phyloP scores from a whole-genome alignment of 495 filamentous ascomycete genomes.

The Neurospora sp. region DNA sequence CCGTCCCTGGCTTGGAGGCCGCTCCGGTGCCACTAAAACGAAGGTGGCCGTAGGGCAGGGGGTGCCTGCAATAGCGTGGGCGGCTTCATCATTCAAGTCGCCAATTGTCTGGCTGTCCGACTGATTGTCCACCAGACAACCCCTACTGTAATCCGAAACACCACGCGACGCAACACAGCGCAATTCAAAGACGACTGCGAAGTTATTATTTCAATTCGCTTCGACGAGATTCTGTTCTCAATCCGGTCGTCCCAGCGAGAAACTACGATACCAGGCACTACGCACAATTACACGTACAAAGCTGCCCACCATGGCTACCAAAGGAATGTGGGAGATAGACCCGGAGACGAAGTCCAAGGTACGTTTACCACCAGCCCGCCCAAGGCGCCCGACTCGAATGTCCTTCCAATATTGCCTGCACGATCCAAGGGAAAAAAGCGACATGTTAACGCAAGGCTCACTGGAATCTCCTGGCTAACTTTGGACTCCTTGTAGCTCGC shows the following conservation, averaged over 20 bases:
- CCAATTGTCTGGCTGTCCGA: background rate
- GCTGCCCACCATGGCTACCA: slow-evolving; percentile 31
- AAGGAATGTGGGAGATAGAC: slow-evolving; percentile 92
- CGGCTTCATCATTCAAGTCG: background rate
- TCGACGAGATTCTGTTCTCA: background rate
- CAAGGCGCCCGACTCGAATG: background rate
- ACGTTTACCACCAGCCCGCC: slow-evolving; percentile 8
- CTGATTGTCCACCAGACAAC: background rate
- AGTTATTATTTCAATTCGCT: background rate
- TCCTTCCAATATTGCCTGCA: background rate
- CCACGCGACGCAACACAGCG: background rate
- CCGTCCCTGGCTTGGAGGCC: background rate
- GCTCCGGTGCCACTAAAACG: background rate
- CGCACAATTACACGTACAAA: background rate
- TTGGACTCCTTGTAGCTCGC: slow-evolving; percentile 48
- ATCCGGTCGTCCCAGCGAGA: background rate
- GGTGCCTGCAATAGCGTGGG: background rate
- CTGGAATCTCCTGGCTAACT: background rate
- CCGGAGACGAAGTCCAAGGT: slow-evolving; percentile 92
- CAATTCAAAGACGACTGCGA: background rate
- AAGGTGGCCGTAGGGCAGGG: background rate
- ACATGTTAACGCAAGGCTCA: background rate
- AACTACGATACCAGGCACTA: background rate
- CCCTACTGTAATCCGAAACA: background rate
- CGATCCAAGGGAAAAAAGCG: too few relatives aligned